These are phyloP conservation scores for Lactifluus hygrophoroides DNA, from an alignment of 768 basidiomycete species.

Conservation along the genomic window DNA sequence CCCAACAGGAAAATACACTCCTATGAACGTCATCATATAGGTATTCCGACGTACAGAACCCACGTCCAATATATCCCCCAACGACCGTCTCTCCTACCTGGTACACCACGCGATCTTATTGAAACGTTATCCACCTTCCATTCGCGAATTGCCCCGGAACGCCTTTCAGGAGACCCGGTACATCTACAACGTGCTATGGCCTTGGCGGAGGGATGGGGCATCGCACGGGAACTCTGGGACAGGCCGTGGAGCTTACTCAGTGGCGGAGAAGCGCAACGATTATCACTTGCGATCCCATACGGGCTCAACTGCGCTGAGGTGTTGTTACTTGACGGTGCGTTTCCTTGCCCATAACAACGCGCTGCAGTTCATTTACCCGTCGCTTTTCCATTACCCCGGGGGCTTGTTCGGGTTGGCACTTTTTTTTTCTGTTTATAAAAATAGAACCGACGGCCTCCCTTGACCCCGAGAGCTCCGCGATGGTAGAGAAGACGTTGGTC, in stretches of 20 bases:
- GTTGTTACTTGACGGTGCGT: slow-evolving; percentile 65
- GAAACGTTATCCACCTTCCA: slow-evolving; percentile 43
- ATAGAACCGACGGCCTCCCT: slow-evolving; percentile 90
- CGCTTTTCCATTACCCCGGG: neutral
- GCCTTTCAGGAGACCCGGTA: slow-evolving; percentile 19
- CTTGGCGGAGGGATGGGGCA: slow-evolving; percentile 55
- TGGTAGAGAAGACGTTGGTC: slow-evolving; percentile 57
- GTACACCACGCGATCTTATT: slow-evolving; percentile 70
- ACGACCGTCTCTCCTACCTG: slow-evolving; percentile 76
- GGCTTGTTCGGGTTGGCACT: too few relatives aligned
- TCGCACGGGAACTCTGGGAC: slow-evolving; percentile 64
- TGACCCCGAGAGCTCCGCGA: slow-evolving; percentile 54
- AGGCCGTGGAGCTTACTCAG: slow-evolving; percentile 73
- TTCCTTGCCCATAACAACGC: neutral
- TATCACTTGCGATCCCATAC: slow-evolving; percentile 69
- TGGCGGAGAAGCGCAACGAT: slow-evolving; percentile 80
- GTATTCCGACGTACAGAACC: slow-evolving; percentile 70
- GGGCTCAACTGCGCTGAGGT: slow-evolving; percentile 71
- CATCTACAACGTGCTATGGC: slow-evolving; percentile 31
- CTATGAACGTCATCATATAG: slow-evolving; percentile 29
- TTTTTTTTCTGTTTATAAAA: neutral
- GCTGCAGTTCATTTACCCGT: neutral
- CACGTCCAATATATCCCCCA: slow-evolving; percentile 83
- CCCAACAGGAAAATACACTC: neutral
- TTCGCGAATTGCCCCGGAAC: slow-evolving; percentile 31